These are phyloP conservation scores for Starmerella khaoyaiensis DNA, from an alignment of 805 yeast species.

Conservation along the genomic window DNA sequence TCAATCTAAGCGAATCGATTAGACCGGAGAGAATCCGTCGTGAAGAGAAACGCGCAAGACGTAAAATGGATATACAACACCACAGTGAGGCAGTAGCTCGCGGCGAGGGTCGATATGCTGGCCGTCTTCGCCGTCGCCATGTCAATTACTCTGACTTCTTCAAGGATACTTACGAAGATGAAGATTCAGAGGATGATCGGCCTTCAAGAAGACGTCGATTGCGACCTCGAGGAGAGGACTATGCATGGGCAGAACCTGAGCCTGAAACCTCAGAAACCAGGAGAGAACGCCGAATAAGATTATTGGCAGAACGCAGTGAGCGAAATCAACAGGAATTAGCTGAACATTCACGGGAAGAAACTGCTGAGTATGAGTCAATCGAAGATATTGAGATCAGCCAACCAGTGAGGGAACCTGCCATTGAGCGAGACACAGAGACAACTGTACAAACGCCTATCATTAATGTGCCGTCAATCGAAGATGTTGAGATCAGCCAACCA, in stretches of 20 bases:
- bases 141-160: slow-evolving; percentile 13
- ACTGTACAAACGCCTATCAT: too few relatives aligned
- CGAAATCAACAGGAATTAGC: slow-evolving; percentile 7
- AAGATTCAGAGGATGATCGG: slow-evolving; percentile 2
- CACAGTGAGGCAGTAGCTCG: slow-evolving; percentile 18
- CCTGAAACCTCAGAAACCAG: slow-evolving; percentile 19
- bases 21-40: slow-evolving; percentile 16
- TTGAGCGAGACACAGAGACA: too few relatives aligned
- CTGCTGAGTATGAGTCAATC: too few relatives aligned
- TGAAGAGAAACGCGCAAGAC: slow-evolving; percentile 17
- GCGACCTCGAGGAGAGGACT: slow-evolving; percentile 11
- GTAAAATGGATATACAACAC: slow-evolving; percentile 16
- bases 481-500: too few relatives aligned
- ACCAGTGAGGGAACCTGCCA: too few relatives aligned
- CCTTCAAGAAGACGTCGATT: slow-evolving; percentile 9
- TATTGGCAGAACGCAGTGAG: slow-evolving; percentile 16
- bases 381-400: too few relatives aligned
- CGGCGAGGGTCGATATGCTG: slow-evolving; percentile 24
- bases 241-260: slow-evolving; percentile 17
- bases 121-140: slow-evolving; percentile 15
- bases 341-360: too few relatives aligned
- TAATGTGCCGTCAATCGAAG: too few relatives aligned
- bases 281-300: slow-evolving; percentile 19
- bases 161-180: slow-evolving; percentile 7
- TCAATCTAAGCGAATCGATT: slow-evolving; percentile 14